These are phyloP conservation scores for Hirschfeldia incana DNA, from an alignment of 345 rosid species.

Conservation along the genomic window DNA sequence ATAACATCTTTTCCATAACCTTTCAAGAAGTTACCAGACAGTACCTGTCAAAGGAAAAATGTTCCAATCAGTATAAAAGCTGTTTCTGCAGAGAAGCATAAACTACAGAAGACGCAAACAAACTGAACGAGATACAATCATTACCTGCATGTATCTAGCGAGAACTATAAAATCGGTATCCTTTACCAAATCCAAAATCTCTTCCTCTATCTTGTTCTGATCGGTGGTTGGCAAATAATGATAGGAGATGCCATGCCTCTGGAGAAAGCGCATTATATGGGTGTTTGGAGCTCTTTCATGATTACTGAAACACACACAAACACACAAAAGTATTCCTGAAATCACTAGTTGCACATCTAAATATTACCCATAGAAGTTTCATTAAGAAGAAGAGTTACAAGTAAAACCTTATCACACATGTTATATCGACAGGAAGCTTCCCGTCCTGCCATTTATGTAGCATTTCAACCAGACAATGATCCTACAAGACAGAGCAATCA, in stretches of 20 bases:
- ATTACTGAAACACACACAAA: conserved; percentile 52
- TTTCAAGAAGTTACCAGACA: conserved; percentile 71
- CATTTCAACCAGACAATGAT: conserved; percentile 86
- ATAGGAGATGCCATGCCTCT: conserved; percentile 86
- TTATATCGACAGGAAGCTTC: conserved; percentile 80
- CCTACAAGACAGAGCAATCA: conserved; percentile 53
- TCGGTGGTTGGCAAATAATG: conserved; percentile 59
- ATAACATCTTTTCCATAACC: conserved; percentile 85
- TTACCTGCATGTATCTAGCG: conserved; percentile 98
- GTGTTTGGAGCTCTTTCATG: conserved; percentile 88
- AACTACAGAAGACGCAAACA: not conserved
- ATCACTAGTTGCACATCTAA: conserved; percentile 2
- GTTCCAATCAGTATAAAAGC: not conserved
- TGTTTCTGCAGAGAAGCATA: not conserved
- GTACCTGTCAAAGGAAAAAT: conserved; percentile 47
- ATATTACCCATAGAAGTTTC: too few species aligned
- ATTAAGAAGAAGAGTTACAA: not conserved
- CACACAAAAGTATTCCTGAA: conserved; percentile 1
- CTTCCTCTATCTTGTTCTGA: conserved; percentile 67
- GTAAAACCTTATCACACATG: conserved; percentile 80
- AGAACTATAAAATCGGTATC: conserved; percentile 88
- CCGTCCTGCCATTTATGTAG: conserved; percentile 92
- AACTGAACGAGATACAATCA: not conserved
- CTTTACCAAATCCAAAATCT: conserved; percentile 77
- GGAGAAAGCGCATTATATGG: conserved; percentile 77